A percentile compares a stretch with the other conserved stretches of the same genome.
phyloP scores from a whole-genome alignment of 305 asterid species.

The Fraxinus ornus region DNA sequence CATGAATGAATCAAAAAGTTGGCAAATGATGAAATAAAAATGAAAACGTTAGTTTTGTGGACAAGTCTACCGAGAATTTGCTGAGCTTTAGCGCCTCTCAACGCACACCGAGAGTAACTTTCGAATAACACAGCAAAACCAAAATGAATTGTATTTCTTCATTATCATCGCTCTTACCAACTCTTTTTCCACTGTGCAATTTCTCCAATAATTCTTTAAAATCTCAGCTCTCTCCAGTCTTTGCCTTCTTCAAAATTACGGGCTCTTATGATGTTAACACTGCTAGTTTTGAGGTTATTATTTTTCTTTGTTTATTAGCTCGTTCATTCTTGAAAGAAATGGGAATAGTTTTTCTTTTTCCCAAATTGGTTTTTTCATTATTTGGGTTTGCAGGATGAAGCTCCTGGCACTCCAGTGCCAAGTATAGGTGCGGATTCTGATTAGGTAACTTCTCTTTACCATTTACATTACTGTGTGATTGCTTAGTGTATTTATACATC shows the following conservation, averaged over 20 bases:
- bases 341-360: not conserved
- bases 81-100: not conserved
- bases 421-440: slow-evolving; percentile 61
- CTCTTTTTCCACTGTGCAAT: slow-evolving; percentile 51
- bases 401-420: slow-evolving; percentile 41
- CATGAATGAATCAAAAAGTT: not conserved
- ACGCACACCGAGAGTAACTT: not conserved
- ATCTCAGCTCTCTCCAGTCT: slow-evolving; percentile 43
- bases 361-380: not conserved
- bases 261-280: slow-evolving; percentile 22
- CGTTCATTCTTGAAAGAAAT: not conserved
- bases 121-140: not conserved
- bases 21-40: not conserved
- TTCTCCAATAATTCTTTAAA: slow-evolving; percentile 41
- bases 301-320: not conserved
- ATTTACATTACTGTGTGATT: not conserved
- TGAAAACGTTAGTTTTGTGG: not conserved
- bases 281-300: slow-evolving; percentile 41
- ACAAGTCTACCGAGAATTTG: not conserved
- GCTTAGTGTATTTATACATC: not conserved
- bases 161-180: slow-evolving; percentile 32
- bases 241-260: slow-evolving; percentile 34
- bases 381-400: slow-evolving; percentile 43
- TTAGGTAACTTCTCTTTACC: slow-evolving; percentile 38
- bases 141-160: slow-evolving; percentile 51